Evolutionary conservation across 768 basidiomycete species (phyloP).

Genomic region (Suillus plorans): DNA sequence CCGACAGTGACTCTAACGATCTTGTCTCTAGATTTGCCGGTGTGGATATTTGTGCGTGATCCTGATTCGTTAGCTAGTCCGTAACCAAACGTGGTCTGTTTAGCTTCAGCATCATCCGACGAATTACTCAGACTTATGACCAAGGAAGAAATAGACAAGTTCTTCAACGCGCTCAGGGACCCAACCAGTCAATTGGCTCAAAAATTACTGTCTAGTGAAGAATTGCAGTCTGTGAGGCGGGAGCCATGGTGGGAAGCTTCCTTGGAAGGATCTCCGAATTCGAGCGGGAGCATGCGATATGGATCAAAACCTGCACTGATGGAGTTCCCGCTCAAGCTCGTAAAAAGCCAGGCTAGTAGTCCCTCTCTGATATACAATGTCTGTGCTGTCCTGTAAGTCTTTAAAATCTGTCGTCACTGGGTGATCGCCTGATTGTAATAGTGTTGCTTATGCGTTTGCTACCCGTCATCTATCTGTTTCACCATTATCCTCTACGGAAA

Average conservation of each 20-base stretch:
- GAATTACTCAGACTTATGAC: conserved; percentile 63
- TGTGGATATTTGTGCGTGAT: conserved; percentile 60
- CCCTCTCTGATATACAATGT: conserved; percentile 67
- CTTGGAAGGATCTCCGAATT: conserved; percentile 3
- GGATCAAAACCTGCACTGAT: conserved; percentile 46
- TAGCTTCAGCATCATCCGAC: conserved; percentile 57
- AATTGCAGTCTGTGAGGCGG: conserved; percentile 46
- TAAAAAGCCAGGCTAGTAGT: conserved; percentile 37
- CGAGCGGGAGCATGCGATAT: conserved; percentile 20
- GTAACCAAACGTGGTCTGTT: not conserved
- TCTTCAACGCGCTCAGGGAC: conserved; percentile 57
- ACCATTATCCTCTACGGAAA: conserved; percentile 46
- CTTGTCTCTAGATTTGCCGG: conserved; percentile 51
- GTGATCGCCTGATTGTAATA: conserved; percentile 24
- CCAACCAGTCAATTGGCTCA: conserved; percentile 62
- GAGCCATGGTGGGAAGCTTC: conserved; percentile 75
- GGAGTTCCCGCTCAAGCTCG: conserved; percentile 43
- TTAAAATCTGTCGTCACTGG: not conserved
- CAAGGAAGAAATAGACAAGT: conserved; percentile 57
- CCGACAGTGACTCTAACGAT: conserved; percentile 40
- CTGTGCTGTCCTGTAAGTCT: conserved; percentile 61
- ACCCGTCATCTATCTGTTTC: conserved; percentile 63
- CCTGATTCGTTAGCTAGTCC: not conserved
- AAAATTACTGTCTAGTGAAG: conserved; percentile 57
- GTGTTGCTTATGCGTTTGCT: conserved; percentile 67